Conservation (phyloP, 305 asterid genomes). For the Fraxinus baroniana region DNA sequence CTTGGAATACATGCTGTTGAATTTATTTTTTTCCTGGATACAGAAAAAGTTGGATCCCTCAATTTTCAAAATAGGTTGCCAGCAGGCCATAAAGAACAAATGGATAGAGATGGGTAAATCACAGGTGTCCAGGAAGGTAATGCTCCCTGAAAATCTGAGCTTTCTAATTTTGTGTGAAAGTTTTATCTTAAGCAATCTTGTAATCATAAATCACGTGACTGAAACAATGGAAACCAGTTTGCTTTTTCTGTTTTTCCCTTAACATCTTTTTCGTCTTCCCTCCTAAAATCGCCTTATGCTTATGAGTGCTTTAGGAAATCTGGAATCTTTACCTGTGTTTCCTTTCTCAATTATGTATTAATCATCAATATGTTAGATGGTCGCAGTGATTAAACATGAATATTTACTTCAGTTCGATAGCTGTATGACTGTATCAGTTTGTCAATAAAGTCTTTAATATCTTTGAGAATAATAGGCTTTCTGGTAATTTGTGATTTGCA, state of each 20-base stretch:
- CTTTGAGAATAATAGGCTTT: not conserved
- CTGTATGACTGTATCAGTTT: not conserved
- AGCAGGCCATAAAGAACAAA: conserved; percentile 81
- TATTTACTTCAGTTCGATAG: not conserved
- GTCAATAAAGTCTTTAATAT: not conserved
- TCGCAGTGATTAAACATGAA: not conserved
- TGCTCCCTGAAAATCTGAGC: conserved; percentile 18
- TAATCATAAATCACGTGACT: not conserved
- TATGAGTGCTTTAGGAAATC: not conserved
- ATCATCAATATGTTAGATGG: not conserved
- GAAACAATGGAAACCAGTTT: not conserved
- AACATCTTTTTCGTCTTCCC: not conserved
- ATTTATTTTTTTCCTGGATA: conserved; percentile 20
- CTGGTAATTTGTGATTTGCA: not conserved
- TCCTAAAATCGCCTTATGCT: not conserved
- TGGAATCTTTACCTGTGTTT: not conserved
- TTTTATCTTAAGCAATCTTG: not conserved
- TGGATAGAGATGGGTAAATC: conserved; percentile 78
- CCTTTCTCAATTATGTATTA: not conserved
- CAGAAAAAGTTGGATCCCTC: conserved; percentile 69
- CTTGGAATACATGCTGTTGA: conserved; percentile 22
- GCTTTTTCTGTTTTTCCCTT: not conserved
- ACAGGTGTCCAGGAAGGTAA: conserved; percentile 63
- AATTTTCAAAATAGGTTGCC: conserved; percentile 69
- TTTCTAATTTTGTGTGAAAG: conserved; percentile 3